These are phyloP conservation scores for Backusella circina DNA, from an alignment of 192 early-diverging fungal species.

Conservation along the genomic window DNA sequence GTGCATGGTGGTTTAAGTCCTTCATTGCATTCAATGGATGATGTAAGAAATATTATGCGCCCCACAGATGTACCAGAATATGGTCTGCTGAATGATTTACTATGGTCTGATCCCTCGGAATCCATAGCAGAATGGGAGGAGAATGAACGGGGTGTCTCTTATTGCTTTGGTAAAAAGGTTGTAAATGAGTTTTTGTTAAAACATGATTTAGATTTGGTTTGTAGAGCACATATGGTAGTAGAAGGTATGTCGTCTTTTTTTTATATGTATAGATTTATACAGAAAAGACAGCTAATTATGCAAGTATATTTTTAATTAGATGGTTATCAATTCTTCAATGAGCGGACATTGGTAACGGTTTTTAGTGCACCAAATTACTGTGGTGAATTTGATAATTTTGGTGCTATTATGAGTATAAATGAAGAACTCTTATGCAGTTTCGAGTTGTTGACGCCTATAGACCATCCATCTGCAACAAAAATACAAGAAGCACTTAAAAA, in stretches of 20 bases:
- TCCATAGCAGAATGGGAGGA: slow-evolving; percentile 80
- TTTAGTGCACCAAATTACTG: slow-evolving; percentile 98
- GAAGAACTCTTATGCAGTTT: slow-evolving; percentile 82
- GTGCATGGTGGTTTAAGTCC: slow-evolving; percentile 93
- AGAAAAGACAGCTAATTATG: not conserved
- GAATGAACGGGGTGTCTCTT: slow-evolving; percentile 95
- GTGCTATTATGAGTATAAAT: slow-evolving; percentile 59
- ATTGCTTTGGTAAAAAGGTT: slow-evolving; percentile 85
- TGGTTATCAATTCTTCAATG: slow-evolving; percentile 98
- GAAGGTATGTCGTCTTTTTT: not conserved
- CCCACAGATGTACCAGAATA: slow-evolving; percentile 92
- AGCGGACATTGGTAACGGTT: slow-evolving; percentile 90
- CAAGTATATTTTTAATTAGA: slow-evolving; percentile 44
- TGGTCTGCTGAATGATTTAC: slow-evolving; percentile 85
- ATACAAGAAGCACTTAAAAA: slow-evolving; percentile 6
- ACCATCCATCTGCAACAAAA: slow-evolving; percentile 17
- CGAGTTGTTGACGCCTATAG: slow-evolving; percentile 42
- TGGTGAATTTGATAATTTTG: slow-evolving; percentile 35
- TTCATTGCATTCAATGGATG: slow-evolving; percentile 77
- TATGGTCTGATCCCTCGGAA: slow-evolving; percentile 93
- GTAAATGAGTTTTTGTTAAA: slow-evolving; percentile 79
- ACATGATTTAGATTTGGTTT: slow-evolving; percentile 92
- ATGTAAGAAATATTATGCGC: slow-evolving; percentile 73
- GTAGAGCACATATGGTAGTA: slow-evolving; percentile 97
- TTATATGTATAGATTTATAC: not conserved